A percentile compares a stretch with the other conserved stretches of the same genome.
phyloP scores from a whole-genome alignment of 441 rosid species.

The Populus hybrid region DNA sequence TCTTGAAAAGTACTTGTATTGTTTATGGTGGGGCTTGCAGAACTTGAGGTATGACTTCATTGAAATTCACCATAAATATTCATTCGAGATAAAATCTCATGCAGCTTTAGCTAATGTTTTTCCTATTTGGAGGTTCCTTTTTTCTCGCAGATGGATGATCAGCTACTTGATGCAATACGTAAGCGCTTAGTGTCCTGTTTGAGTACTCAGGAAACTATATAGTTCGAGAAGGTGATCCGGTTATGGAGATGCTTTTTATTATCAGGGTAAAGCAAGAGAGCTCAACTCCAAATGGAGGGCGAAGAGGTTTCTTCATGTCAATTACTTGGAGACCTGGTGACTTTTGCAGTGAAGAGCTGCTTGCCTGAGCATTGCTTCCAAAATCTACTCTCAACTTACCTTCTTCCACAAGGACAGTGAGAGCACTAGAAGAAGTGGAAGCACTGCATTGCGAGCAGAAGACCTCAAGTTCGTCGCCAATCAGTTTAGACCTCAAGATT shows the following conservation, averaged over 20 bases:
- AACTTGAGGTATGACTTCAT: conserved; percentile 58
- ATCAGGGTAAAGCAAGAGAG: conserved; percentile 81
- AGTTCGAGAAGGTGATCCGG: conserved; percentile 92
- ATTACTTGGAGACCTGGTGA: conserved; percentile 75
- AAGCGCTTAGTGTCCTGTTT: conserved; percentile 74
- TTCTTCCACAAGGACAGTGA: conserved; percentile 79
- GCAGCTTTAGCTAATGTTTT: background rate
- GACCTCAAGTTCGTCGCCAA: conserved; percentile 86
- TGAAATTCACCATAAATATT: background rate
- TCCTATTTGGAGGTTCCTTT: conserved; percentile 58
- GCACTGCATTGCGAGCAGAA: conserved; percentile 83
- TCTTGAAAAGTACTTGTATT: conserved; percentile 70
- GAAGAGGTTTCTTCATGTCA: conserved; percentile 81
- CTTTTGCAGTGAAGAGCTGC: conserved; percentile 91
- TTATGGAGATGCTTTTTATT: conserved; percentile 79
- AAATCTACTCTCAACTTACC: conserved; percentile 69
- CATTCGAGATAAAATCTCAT: background rate
- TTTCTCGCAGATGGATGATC: conserved; percentile 93
- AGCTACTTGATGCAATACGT: conserved; percentile 82
- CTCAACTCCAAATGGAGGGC: conserved; percentile 79
- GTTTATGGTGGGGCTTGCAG: conserved; percentile 91
- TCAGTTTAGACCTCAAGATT: conserved; percentile 77
- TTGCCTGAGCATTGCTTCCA: conserved; percentile 82
- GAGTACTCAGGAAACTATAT: conserved; percentile 81
- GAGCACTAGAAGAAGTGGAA: conserved; percentile 77